phyloP scores from a whole-genome alignment of 2,329 filamentous ascomycete species.

The Monosporascus sp. region DNA sequence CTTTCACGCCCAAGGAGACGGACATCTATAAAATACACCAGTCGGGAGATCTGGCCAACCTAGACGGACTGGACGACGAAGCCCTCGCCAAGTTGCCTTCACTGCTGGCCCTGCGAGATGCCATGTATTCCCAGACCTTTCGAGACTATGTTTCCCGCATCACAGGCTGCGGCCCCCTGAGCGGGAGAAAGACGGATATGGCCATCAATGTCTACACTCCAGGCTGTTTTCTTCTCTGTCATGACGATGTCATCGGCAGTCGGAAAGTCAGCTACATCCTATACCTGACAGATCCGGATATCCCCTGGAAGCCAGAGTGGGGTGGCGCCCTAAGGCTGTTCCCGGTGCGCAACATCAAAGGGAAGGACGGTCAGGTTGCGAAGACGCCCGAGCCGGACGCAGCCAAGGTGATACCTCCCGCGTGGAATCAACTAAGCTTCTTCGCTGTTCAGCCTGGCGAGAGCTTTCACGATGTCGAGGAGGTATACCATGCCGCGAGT shows the following conservation, averaged over 20 bases:
- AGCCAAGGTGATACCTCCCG: constrained; percentile 79
- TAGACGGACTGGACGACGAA: constrained; percentile 85
- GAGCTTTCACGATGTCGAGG: constrained; percentile 98
- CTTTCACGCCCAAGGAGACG: constrained; percentile 97
- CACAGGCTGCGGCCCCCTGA: constrained; percentile 80
- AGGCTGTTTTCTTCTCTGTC: constrained; percentile 90
- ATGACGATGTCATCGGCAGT: constrained; percentile 98
- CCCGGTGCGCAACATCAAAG: constrained; percentile 60
- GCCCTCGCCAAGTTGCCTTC: constrained; percentile 83
- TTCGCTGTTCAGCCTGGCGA: constrained; percentile 97
- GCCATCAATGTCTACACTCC: constrained; percentile 98
- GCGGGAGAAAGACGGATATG: constrained; percentile 95
- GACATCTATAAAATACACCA: constrained; percentile 99
- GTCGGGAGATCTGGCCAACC: constrained; percentile 92
- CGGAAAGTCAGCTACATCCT: constrained; percentile 94
- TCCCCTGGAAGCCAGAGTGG: constrained; percentile 85
- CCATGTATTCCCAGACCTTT: constrained; percentile 86
- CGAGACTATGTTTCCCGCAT: constrained; percentile 83
- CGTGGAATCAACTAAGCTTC: constrained; percentile 97
- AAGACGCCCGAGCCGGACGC: constrained; percentile 76
- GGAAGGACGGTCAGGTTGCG: constrained; percentile 67
- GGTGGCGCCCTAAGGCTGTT: constrained; percentile 88
- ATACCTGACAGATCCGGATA: constrained; percentile 89
- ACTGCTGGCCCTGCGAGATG: constrained; percentile 86
- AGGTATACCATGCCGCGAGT: constrained; percentile 73